Base-by-base conservation (phyloP, 2,329 filamentous ascomycete genomes). In the Ophiostoma perfectum region DNA sequence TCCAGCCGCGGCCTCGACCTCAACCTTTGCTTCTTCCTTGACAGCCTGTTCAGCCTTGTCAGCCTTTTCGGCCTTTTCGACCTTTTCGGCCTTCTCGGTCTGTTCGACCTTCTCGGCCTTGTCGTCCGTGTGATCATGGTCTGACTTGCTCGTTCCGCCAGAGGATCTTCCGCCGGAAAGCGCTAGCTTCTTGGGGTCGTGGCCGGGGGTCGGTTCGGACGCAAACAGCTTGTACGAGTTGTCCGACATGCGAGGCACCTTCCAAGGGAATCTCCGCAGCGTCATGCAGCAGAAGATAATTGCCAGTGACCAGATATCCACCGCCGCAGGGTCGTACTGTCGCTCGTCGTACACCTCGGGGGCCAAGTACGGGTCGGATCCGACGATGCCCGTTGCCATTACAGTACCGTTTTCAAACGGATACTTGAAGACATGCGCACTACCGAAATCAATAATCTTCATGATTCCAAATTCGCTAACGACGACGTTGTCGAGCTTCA, bases 231-330 rank as follows among this genome's bases (percentile, higher is more conserved):
- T 93, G 80, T 92, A 99, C 0, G 93, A 97, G 77, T 96, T 98
- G 77, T 99, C 95, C 3, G 91, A 91, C 77, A 93, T 81, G 55
- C 93, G 88, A 4, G 95, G 95, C 47, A 96, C 88, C 80, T 99
- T 99, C 95, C 95, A 99, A 0, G 95, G 95, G 76, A 99, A 99
- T 47, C 95, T 84, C 36, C 95, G 86, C 58, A 99, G 82, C 5
- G 92, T 95, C 95, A 99, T 99, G 81, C 95, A 99, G 79, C 95
- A 98, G 80, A 94, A 99, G 68, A 99, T 98, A 74, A 99, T 99
- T 18, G 94, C 95, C 70, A 99, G 83, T 11, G 95, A 99, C 95
- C 95, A 99, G 70, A 99, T 93, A 79, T 99, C 95, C 0, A 94
- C 92, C 6, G 93, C 92, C 71, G 93, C 90, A 0, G 95, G 93